Evolutionary conservation across 2,329 filamentous ascomycete species (phyloP), one percentile per base, ranked within the genome.

Genomic region (Sporothrix humicola): DNA sequence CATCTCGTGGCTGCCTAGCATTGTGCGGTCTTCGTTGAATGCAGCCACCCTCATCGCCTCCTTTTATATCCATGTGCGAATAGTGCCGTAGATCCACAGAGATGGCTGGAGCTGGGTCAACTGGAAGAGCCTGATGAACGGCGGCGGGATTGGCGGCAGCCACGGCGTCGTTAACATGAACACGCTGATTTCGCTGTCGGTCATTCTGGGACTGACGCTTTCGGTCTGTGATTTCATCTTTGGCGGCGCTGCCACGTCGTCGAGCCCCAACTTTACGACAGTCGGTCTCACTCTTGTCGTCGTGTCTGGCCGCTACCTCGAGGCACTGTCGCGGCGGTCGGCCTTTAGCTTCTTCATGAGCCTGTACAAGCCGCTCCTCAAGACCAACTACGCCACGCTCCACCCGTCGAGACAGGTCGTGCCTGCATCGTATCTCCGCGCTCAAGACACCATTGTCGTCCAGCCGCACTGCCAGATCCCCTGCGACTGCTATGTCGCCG

Each of bases 331-430:
- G 3, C 52, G n/a, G n/a, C n/a, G n/a, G 52, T 56, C 52, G 23
- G 52, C 52, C 52, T 56, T 56, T 9, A 20, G 52, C 52, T 56
- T 56, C 17, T 56, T 56, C 23, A 56, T 56, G 52, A 23, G 52
- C n/a, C 52, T 56, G 10, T 56, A 23, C n/a, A 56, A 56, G 17
- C 52, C 52, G 12, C 52, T 56, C 2, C 52, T 23, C 52, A 56
- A 56, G n/a, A 56, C 52, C 3, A 23, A 56, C 13, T 56, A 23
- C 23, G n/a, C 52, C 20, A 56, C 52, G 6, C 52, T 56, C 12
- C 52, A 12, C 23, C 52, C n/a, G 17, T 56, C 52, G 23, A 56
- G 52, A 23, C 52, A 56, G n/a, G 50, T 54, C 17, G 50, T 54
- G 17, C 50, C 50, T 15, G 52, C n/a, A 7, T 56, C n/a, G 52